These are phyloP conservation scores for Xerocomus amazonicus DNA, from an alignment of 1,284 basidiomycete genomes.

Conservation along the genomic window DNA sequence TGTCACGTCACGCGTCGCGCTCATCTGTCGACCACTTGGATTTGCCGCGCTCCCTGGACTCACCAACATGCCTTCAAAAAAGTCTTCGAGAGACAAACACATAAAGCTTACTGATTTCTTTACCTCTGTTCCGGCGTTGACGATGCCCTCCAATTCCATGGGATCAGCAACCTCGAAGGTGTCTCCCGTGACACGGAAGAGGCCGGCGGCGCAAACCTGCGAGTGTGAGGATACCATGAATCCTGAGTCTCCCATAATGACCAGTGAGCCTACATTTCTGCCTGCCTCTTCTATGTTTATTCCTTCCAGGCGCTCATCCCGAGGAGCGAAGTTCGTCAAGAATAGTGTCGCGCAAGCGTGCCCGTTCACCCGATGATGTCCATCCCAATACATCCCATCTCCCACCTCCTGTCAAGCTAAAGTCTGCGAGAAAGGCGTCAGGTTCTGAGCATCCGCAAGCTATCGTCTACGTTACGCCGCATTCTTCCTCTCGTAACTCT, in stretches of 20 bases:
- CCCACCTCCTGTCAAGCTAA: constrained; percentile 11
- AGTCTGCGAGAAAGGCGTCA: constrained; percentile 11
- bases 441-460: constrained; percentile 3
- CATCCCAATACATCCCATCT: not conserved
- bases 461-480: constrained; percentile 10
- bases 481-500: constrained; percentile 8
- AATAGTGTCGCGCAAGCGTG: constrained; percentile 24
- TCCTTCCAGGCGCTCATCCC: constrained; percentile 9
- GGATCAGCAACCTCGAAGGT: not conserved
- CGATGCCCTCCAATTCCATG: constrained; percentile 3
- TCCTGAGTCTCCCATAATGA: not conserved
- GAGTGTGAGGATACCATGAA: constrained; percentile 5
- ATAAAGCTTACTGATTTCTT: constrained; percentile 33
- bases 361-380: constrained; percentile 26
- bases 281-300: constrained; percentile 6
- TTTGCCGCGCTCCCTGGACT: not conserved
- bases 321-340: constrained; percentile 11
- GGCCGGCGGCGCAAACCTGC: constrained; percentile 10
- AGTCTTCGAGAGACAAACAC: constrained; percentile 7
- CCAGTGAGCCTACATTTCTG: constrained; percentile 10
- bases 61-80: constrained; percentile 21
- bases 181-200: constrained; percentile 13
- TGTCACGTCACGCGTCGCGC: constrained; percentile 19
- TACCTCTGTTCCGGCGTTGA: not conserved
- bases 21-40: not conserved